Conservation (phyloP, 306 rosid genomes). For the Cicer chorassanicum region DNA sequence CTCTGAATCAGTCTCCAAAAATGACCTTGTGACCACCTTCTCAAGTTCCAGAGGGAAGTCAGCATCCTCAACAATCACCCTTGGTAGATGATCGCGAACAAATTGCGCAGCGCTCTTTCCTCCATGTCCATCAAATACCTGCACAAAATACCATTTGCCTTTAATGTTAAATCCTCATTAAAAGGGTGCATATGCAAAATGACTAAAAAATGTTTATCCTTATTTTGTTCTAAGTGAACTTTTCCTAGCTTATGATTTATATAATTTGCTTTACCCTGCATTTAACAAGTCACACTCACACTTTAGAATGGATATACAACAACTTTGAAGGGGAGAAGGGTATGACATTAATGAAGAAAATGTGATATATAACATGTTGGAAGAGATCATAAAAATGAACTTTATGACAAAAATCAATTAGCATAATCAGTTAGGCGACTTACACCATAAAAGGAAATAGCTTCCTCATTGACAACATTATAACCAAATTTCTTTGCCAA, state of each 20-base stretch:
- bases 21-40: slow-evolving; percentile 88
- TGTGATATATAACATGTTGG: neutral
- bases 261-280: neutral
- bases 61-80: slow-evolving; percentile 86
- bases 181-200: slow-evolving; percentile 1
- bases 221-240: neutral
- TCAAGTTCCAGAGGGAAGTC: slow-evolving; percentile 86
- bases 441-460: slow-evolving; percentile 92
- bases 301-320: slow-evolving; percentile 3
- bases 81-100: slow-evolving; percentile 86
- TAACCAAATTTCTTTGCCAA: slow-evolving; percentile 70
- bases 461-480: slow-evolving; percentile 51
- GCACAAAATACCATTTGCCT: slow-evolving; percentile 42
- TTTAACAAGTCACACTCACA: neutral
- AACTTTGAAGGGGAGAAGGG: too few species aligned
- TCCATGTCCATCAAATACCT: slow-evolving; percentile 99
- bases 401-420: slow-evolving; percentile 27
- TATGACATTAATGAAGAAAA: neutral
- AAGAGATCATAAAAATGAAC: slow-evolving; percentile 17
- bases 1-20: slow-evolving; percentile 77
- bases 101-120: slow-evolving; percentile 86
- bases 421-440: slow-evolving; percentile 43
- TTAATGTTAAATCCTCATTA: slow-evolving; percentile 13
- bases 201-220: neutral
- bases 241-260: neutral